phyloP scores from a whole-genome alignment of 2,329 filamentous ascomycete species.

The Apiospora malaysiana region DNA sequence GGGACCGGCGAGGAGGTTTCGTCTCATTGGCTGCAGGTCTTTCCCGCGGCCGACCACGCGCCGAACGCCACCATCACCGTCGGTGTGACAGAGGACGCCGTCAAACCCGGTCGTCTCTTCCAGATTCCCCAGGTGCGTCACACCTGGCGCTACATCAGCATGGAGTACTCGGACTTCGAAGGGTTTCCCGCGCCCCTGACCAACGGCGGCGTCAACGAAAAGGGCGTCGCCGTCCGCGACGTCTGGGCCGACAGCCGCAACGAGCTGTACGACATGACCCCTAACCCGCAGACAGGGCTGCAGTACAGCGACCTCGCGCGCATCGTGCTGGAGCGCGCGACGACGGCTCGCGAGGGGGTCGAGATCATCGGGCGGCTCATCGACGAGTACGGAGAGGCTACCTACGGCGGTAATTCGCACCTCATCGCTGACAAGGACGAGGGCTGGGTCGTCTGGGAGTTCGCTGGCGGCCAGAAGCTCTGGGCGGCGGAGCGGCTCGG shows the following conservation, averaged over 20 bases:
- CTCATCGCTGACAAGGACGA: constrained; percentile 44
- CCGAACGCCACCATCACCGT: constrained; percentile 49
- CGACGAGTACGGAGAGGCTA: constrained; percentile 46
- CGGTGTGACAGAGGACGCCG: constrained; percentile 47
- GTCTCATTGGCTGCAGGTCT: constrained; percentile 53
- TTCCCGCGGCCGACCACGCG: constrained; percentile 46
- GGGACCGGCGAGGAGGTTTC: constrained; percentile 55
- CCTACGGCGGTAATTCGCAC: constrained; percentile 50
- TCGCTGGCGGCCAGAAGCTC: constrained; percentile 34
- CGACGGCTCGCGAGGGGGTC: constrained; percentile 47
- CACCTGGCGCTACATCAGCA: constrained; percentile 37
- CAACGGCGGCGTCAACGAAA: constrained; percentile 50
- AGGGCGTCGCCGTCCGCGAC: constrained; percentile 47
- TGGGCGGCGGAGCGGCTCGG: constrained; percentile 37
- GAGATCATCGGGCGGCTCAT: constrained; percentile 48
- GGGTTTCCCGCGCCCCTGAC: constrained; percentile 50
- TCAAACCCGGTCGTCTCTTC: constrained; percentile 39
- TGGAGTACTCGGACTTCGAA: constrained; percentile 45
- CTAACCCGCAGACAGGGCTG: constrained; percentile 45
- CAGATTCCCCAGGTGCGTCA: constrained; percentile 34
- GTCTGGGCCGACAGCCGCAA: constrained; percentile 48
- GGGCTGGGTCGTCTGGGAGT: constrained; percentile 39
- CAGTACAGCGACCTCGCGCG: constrained; percentile 49
- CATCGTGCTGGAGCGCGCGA: constrained; percentile 46
- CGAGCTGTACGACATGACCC: constrained; percentile 47